Base-by-base conservation (phyloP, 1,139 yeast species). In the Saccharomyces hybrid region DNA sequence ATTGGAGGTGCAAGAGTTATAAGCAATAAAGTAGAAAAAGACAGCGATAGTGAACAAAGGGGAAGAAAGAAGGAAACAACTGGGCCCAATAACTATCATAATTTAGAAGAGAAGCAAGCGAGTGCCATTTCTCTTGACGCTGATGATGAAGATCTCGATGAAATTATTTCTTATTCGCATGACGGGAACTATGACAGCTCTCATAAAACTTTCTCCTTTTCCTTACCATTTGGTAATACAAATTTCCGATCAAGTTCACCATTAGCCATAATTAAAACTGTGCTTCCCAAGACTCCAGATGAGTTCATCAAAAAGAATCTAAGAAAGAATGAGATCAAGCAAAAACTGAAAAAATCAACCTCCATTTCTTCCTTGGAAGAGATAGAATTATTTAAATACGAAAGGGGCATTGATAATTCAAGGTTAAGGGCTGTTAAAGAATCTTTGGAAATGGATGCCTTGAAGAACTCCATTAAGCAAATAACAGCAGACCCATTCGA, bases 391-490 rank as follows among this genome's bases (percentile, higher is more conserved):
- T 89, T 80, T 68, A 76, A 74, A 54, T 75, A 79, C 52, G 74
- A 77, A 47, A 82, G 79, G 52, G 83, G 83, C 14, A 75, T 82
- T 44, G 91, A 83, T 58, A 84, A 84, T 62, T 82, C 84, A 0
- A 75, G 95, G 54, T 69, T 84, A 34, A 73, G 86, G 34, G 96
- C 96, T 0, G 79, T 88, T 44, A 80, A 79, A 58, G 81, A 82
- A 56, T 79, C 88, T 0, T 62, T 88, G 4, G 74, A 82, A 1
- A 80, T 85, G 8, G 80, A 78, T 23, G 56, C 59, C 13, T 48
- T 67, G 2, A 60, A 61, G 46, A 58, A 57, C 16, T 54, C 62
- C 5, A 52, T 63, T 8, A 59, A 57, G 50, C 56, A 54, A 48
- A 57, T 64, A n/a, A 62, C 61, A 6, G 55, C 65, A 49, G 64